These are phyloP conservation scores for Hyaloperonospora brassicae DNA, from an alignment of 352 stramenopile species.

Conservation along the genomic window DNA sequence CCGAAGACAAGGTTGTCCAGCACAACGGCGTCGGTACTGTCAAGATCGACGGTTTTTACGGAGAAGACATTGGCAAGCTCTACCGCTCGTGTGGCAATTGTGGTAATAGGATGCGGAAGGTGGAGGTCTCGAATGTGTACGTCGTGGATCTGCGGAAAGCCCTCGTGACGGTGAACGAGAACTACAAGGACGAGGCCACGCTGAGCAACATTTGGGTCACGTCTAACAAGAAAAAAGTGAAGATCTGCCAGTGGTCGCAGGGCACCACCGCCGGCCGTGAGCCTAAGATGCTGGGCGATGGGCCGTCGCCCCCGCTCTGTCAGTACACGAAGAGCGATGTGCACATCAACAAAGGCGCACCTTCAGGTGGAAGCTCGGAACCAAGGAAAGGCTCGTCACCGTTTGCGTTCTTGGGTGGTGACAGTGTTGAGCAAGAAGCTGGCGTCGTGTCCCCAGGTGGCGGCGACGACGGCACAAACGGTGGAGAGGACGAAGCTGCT, in stretches of 20 bases:
- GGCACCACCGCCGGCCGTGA: conserved; percentile 9
- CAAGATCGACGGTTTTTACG: conserved; percentile 21
- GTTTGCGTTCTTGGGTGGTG: too few species aligned
- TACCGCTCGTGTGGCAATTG: conserved; percentile 20
- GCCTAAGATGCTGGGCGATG: conserved; percentile 26
- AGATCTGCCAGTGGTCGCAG: conserved; percentile 7
- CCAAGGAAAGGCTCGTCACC: too few species aligned
- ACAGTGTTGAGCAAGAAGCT: too few species aligned
- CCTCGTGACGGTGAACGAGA: conserved; percentile 45
- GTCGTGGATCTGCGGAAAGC: conserved; percentile 22
- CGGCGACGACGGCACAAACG: too few species aligned
- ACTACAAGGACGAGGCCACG: too few species aligned
- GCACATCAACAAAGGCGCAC: conserved; percentile 1
- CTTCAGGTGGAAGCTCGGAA: too few species aligned
- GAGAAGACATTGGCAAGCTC: conserved; percentile 16
- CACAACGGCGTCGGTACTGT: conserved; percentile 30
- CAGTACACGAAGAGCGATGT: conserved; percentile 22
- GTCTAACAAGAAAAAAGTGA: too few species aligned
- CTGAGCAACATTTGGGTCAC: too few species aligned
- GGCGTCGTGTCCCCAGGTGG: too few species aligned
- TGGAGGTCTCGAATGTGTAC: conserved; percentile 30
- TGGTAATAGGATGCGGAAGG: conserved; percentile 29
- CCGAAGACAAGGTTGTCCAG: conserved; percentile 48
- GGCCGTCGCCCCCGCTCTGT: conserved; percentile 21
- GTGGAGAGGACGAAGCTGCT: too few species aligned